Evolutionary conservation across 371 early-diverging fungal species (phyloP), one percentile per base, ranked within the genome.

Genomic region (Mucor velutinosus): DNA sequence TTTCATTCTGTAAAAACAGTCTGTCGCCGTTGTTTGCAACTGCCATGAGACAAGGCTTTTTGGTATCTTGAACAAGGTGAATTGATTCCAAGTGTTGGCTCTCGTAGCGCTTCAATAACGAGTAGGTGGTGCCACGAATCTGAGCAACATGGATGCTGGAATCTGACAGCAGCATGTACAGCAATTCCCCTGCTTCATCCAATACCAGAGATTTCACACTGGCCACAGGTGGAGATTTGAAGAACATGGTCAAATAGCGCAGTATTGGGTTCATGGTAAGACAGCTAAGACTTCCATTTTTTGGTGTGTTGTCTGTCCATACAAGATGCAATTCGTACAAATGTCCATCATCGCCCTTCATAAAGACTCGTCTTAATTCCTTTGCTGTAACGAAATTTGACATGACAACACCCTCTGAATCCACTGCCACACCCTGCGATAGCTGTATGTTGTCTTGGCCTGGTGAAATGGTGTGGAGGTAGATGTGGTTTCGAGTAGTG

Each of bases 291-390:
- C 29, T 15, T 17, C n/a, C 49, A 2, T 25, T 8, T 7, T 29
- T 12, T 2, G 25, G 45, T 4, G 56, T n/a, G 10, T n/a, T 60
- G 14, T 56, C 53, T 7, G 23, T 14, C 4, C 1, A 15, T 25
- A 65, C 30, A 55, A 41, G 8, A 25, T 81, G 79, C 33, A 97
- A 72, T 80, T 97, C 97, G 78, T 93, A 95, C 1, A 97, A 73
- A 60, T 90, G 87, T 23, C 96, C 96, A 71, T 95, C 92, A 62
- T 80, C 87, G 45, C 95, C 97, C 32, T 89, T 78, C 90, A 95
- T 87, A 49, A 96, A 95, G 35, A 94, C 89, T 17, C 97, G 76
- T 15, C 93, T 93, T 11, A 85, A 82, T 2, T 68, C 72, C 0
- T 93, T 89, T 8, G 58, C 35, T 45, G 45, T 45, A 11, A 61